A percentile compares a stretch with the other conserved stretches of the same genome.
phyloP scores from a whole-genome alignment of 2,329 filamentous ascomycete species.

The Trichoderma brevicompactum region DNA sequence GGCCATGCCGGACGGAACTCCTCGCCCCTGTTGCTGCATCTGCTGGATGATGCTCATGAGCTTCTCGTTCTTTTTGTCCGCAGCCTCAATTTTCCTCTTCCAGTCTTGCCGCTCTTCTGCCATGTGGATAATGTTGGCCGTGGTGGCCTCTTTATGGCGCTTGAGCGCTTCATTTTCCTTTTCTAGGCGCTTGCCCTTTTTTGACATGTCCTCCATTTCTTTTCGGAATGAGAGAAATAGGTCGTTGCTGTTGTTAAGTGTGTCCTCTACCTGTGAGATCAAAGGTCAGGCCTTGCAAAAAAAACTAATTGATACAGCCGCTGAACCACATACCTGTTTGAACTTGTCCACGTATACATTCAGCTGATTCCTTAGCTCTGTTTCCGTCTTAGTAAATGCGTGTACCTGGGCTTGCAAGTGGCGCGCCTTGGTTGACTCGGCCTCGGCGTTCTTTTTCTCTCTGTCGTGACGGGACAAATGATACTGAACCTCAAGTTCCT shows the following conservation, averaged over 20 bases:
- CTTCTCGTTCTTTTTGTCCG: slow-evolving; percentile 80
- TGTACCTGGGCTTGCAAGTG: slow-evolving; percentile 90
- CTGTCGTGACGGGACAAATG: slow-evolving; percentile 87
- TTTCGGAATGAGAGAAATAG: slow-evolving; percentile 95
- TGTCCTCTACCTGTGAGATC: slow-evolving; percentile 83
- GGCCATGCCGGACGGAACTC: slow-evolving; percentile 67
- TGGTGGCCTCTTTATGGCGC: slow-evolving; percentile 90
- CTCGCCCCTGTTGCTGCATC: slow-evolving; percentile 93
- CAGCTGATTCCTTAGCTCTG: slow-evolving; percentile 89
- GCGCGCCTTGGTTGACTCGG: slow-evolving; percentile 77
- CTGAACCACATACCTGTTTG: slow-evolving; percentile 77
- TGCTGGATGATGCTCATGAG: slow-evolving; percentile 92
- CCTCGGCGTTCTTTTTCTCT: slow-evolving; percentile 85
- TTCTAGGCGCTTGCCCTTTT: slow-evolving; percentile 95
- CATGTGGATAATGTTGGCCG: slow-evolving; percentile 95
- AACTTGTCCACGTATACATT: slow-evolving; percentile 99
- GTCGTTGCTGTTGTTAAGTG: slow-evolving; percentile 97
- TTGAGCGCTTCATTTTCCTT: slow-evolving; percentile 93
- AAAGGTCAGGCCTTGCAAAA: slow-evolving; percentile 32
- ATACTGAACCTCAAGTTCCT: slow-evolving; percentile 93
- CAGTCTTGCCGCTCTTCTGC: slow-evolving; percentile 89
- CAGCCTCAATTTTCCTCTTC: slow-evolving; percentile 64
- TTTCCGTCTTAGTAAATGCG: slow-evolving; percentile 94
- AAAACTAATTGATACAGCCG: background rate
- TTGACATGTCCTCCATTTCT: slow-evolving; percentile 99